Evolutionary conservation across 176 grass and related monocot species (phyloP).

Genomic region (Triticum dicoccoides): DNA sequence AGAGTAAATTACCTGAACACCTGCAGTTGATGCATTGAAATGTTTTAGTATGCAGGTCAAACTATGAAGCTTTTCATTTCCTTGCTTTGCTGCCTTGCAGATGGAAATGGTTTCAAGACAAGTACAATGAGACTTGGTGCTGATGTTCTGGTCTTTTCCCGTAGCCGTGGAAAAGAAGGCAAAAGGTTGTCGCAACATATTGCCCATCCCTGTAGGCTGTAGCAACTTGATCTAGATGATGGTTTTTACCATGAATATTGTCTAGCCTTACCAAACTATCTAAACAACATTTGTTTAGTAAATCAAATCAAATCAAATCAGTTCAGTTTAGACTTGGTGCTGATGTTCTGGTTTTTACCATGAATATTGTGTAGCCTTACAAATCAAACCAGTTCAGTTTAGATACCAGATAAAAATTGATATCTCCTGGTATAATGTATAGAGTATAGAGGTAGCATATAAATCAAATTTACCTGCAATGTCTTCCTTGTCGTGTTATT

Average conservation of each 20-base stretch:
- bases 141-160: constrained; percentile 92
- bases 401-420: background rate
- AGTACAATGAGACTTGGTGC: constrained; percentile 99
- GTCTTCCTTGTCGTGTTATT: background rate
- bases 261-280: background rate
- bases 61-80: constrained; percentile 22
- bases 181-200: constrained; percentile 59
- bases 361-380: background rate
- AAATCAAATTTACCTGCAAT: background rate
- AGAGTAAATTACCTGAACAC: constrained; percentile 13
- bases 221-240: constrained; percentile 17
- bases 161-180: constrained; percentile 58
- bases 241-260: constrained; percentile 22
- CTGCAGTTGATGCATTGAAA: constrained; percentile 2
- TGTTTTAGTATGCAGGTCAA: constrained; percentile 8
- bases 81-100: constrained; percentile 44
- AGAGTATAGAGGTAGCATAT: background rate
- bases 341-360: no score
- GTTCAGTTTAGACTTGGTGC: background rate
- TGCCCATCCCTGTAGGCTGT: background rate
- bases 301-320: background rate
- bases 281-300: background rate
- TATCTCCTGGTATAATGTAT: background rate
- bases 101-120: constrained; percentile 99
- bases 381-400: constrained; percentile 16